Evolutionary conservation across 73 alveolate genomes (phyloP).

Genomic region (Paramecium pentaurelia): DNA sequence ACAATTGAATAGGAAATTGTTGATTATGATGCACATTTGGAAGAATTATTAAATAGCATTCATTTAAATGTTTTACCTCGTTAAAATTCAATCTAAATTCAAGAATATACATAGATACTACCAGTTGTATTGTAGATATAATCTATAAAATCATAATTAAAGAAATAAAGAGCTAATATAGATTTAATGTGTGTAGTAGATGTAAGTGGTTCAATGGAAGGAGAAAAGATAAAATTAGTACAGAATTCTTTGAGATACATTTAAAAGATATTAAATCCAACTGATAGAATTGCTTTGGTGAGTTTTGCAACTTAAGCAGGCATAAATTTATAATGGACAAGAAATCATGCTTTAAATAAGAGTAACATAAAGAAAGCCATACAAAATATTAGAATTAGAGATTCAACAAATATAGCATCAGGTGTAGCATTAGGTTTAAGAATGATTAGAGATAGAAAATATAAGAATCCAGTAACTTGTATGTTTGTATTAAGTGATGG

Average conservation of each 20-base stretch:
- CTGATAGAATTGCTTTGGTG: slow-evolving; percentile 30
- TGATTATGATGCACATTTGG: neutral
- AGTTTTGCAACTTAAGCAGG: neutral
- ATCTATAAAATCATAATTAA: neutral
- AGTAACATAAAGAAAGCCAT: neutral
- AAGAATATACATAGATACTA: neutral
- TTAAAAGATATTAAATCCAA: neutral
- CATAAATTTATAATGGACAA: neutral
- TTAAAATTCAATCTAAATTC: neutral
- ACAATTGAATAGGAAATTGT: neutral
- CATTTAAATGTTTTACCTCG: neutral
- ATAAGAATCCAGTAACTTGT: slow-evolving; percentile 50
- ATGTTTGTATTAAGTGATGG: slow-evolving; percentile 53
- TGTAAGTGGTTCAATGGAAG: slow-evolving; percentile 55
- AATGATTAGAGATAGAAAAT: slow-evolving; percentile 36
- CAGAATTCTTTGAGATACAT: slow-evolving; percentile 41
- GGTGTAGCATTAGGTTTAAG: slow-evolving; percentile 43
- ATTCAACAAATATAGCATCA: slow-evolving; percentile 33
- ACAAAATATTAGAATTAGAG: neutral
- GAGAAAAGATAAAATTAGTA: slow-evolving; percentile 23
- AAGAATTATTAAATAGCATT: neutral
- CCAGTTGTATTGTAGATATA: slow-evolving; percentile 4
- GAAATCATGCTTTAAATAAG: slow-evolving; percentile 7
- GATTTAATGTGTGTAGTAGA: slow-evolving; percentile 51
- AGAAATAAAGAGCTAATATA: slow-evolving; percentile 18